Evolutionary conservation across 495 filamentous ascomycete species (phyloP).

Genomic region (Trichoderma gamsii): DNA sequence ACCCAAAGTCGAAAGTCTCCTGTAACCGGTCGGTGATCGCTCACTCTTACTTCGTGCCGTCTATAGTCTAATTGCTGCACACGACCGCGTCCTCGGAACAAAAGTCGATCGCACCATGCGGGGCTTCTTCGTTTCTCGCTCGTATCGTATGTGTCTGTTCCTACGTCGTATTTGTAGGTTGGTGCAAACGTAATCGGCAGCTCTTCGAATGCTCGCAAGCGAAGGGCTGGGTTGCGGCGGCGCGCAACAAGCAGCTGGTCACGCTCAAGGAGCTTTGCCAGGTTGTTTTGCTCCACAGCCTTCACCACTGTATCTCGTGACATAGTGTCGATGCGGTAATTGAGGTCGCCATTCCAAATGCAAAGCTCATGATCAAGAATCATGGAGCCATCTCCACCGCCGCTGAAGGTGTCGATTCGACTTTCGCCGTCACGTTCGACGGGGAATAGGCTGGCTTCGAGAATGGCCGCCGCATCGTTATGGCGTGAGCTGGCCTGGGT

Average conservation of each 20-base stretch:
- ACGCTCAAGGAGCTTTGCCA: constrained; percentile 85
- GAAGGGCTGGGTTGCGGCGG: constrained; percentile 81
- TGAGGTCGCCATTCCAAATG: constrained; percentile 90
- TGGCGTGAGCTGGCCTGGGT: constrained; percentile 83
- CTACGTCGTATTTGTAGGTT: constrained; percentile 98
- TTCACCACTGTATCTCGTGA: constrained; percentile 83
- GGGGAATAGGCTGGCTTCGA: constrained; percentile 71
- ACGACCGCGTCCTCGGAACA: constrained; percentile 76
- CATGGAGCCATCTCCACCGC: constrained; percentile 92
- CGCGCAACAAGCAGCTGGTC: constrained; percentile 86
- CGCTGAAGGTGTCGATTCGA: constrained; percentile 70
- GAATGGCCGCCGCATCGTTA: constrained; percentile 84
- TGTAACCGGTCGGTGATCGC: constrained; percentile 89
- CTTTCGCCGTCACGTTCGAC: constrained; percentile 51
- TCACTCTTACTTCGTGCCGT: constrained; percentile 81
- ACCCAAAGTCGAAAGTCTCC: constrained; percentile 73
- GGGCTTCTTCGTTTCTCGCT: constrained; percentile 94
- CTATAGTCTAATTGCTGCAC: constrained; percentile 84
- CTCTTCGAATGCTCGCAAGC: constrained; percentile 80
- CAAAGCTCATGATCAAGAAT: constrained; percentile 96
- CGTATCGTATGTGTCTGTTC: constrained; percentile 86
- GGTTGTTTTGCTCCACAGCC: constrained; percentile 69
- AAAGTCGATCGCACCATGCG: constrained; percentile 91
- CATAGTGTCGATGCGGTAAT: constrained; percentile 98
- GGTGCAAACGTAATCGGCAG: constrained; percentile 82